A percentile compares a stretch with the other conserved stretches of the same genome.
These are phyloP conservation scores for Marasmius oreades DNA, from an alignment of 1,284 basidiomycete genomes.

Conservation along the genomic window DNA sequence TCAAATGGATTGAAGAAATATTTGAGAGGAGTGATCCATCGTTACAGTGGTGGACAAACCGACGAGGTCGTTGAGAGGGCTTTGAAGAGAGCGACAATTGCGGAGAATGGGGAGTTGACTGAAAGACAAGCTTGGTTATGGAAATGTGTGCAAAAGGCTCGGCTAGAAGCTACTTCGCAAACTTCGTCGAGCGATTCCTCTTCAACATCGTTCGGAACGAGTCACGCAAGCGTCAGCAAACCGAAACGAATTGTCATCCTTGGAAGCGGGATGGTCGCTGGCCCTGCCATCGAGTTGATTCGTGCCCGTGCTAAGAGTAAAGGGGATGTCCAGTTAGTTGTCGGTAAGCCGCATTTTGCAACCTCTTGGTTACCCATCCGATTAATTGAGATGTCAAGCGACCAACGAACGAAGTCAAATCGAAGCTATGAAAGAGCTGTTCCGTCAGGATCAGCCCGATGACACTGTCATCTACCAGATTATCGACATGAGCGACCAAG, in stretches of 20 bases:
- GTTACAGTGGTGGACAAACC: constrained; percentile 27
- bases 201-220: constrained; percentile 2
- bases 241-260: constrained; percentile 79
- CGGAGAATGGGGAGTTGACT: constrained; percentile 53
- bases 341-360: constrained; percentile 55
- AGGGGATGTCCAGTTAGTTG: constrained; percentile 60
- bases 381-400: constrained; percentile 40
- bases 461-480: constrained; percentile 54
- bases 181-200: neutral
- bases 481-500: constrained; percentile 61
- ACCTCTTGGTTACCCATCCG: neutral
- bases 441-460: constrained; percentile 50
- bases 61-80: constrained; percentile 30
- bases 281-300: constrained; percentile 78
- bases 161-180: constrained; percentile 14
- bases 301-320: constrained; percentile 29
- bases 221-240: constrained; percentile 17
- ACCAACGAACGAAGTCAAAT: constrained; percentile 50
- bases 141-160: constrained; percentile 45
- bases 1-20: constrained; percentile 67
- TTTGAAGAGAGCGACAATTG: constrained; percentile 68
- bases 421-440: constrained; percentile 28
- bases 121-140: constrained; percentile 60
- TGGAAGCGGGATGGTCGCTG: constrained; percentile 91
- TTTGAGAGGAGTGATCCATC: constrained; percentile 50